Conservation (phyloP, 352 stramenopile species). For the Phytophthora chlamydospora region DNA sequence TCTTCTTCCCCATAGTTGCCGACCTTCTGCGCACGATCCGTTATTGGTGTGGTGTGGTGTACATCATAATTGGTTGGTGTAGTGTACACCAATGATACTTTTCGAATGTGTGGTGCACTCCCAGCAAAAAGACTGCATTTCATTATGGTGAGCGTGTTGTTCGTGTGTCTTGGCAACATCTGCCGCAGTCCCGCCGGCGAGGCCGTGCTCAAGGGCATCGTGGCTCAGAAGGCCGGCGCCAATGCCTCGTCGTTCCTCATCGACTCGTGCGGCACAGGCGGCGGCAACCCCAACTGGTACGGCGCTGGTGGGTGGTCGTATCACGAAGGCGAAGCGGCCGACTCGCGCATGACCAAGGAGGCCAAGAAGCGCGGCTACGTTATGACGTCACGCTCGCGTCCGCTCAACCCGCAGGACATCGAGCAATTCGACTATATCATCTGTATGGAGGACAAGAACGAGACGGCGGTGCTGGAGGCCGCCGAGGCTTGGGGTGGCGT, state of each 20-base stretch:
- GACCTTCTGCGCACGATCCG: slow-evolving; percentile 20
- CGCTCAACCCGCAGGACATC: slow-evolving; percentile 74
- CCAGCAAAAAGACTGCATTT: slow-evolving; percentile 29
- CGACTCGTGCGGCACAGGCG: slow-evolving; percentile 89
- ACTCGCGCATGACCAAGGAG: slow-evolving; percentile 86
- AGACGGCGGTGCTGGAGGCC: slow-evolving; percentile 78
- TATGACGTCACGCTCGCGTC: slow-evolving; percentile 81
- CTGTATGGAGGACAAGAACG: slow-evolving; percentile 91
- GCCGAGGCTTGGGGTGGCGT: slow-evolving; percentile 82
- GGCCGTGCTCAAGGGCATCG: slow-evolving; percentile 85
- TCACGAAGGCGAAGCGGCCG: slow-evolving; percentile 85
- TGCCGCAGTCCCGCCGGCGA: slow-evolving; percentile 86
- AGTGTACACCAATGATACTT: background rate
- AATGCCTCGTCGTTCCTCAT: slow-evolving; percentile 52
- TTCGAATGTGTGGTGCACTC: slow-evolving; percentile 10
- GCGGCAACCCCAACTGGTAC: slow-evolving; percentile 85
- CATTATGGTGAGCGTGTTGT: slow-evolving; percentile 76
- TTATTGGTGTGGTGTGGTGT: slow-evolving; percentile 6
- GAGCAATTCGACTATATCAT: slow-evolving; percentile 89
- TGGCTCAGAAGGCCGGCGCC: slow-evolving; percentile 36
- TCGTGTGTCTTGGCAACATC: slow-evolving; percentile 92
- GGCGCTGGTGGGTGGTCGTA: slow-evolving; percentile 79
- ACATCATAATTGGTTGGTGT: slow-evolving; percentile 3
- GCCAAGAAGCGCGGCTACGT: slow-evolving; percentile 83
- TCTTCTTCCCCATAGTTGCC: slow-evolving; percentile 83